These are phyloP conservation scores for Rhizopus delemar DNA, from an alignment of 371 early-diverging fungal species.

Conservation along the genomic window DNA sequence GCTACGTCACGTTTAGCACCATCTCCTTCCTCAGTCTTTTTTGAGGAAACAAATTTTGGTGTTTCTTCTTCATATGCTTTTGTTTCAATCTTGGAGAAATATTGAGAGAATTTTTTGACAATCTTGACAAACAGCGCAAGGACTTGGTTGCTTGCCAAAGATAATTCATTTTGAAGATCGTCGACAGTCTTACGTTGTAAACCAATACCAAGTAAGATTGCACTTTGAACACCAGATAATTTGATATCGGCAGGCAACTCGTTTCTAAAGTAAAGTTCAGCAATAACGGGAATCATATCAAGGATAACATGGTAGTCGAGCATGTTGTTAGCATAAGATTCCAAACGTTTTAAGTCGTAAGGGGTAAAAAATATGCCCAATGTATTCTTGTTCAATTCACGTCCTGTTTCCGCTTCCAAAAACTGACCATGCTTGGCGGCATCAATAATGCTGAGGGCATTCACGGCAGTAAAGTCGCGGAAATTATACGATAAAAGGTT, in stretches of 20 bases:
- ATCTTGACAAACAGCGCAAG: constrained; percentile 93
- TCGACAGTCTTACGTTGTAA: constrained; percentile 90
- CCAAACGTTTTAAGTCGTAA: constrained; percentile 93
- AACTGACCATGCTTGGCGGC: constrained; percentile 57
- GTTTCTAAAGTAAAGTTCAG: constrained; percentile 76
- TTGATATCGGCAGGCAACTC: constrained; percentile 59
- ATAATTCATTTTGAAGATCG: constrained; percentile 83
- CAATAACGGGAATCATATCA: constrained; percentile 86
- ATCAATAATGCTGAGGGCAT: constrained; percentile 84
- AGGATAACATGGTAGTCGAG: constrained; percentile 96
- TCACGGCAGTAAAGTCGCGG: constrained; percentile 77
- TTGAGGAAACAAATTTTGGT: constrained; percentile 17
- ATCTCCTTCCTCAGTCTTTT: constrained; percentile 23
- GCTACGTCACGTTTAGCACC: constrained; percentile 59
- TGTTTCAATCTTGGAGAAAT: constrained; percentile 63
- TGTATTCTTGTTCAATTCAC: constrained; percentile 48
- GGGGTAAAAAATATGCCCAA: constrained; percentile 72
- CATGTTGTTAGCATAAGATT: constrained; percentile 91
- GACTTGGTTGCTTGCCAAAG: constrained; percentile 80
- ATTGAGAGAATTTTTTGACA: constrained; percentile 73
- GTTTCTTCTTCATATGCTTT: constrained; percentile 38
- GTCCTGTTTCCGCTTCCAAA: constrained; percentile 24
- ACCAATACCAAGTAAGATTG: constrained; percentile 86
- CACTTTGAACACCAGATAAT: constrained; percentile 85
- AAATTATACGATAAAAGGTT: constrained; percentile 88